These are phyloP conservation scores for Fusarium palustre DNA, from an alignment of 2,329 filamentous ascomycete species.

Conservation along the genomic window DNA sequence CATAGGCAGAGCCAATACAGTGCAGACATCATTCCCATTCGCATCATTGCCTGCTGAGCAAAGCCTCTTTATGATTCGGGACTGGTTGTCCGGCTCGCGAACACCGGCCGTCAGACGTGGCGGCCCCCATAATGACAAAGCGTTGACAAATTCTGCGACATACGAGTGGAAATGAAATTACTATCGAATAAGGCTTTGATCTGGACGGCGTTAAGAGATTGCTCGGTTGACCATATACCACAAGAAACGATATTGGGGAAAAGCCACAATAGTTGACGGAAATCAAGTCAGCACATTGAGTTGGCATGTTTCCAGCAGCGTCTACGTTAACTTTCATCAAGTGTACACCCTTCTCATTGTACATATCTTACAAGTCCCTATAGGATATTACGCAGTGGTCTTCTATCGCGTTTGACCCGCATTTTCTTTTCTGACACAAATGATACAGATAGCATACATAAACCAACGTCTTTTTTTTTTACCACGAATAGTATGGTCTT, in stretches of 20 bases:
- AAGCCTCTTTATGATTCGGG: conserved; percentile 10
- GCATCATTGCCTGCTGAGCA: conserved; percentile 1
- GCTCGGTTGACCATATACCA: conserved; percentile 18
- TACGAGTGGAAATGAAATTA: conserved; percentile 4
- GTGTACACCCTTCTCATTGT: conserved; percentile 50
- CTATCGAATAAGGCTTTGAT: conserved; percentile 3
- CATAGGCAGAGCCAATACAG: conserved; percentile 23
- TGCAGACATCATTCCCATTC: conserved; percentile 15
- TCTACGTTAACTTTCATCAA: conserved; percentile 31
- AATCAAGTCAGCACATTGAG: neutral
- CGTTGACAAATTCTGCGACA: neutral
- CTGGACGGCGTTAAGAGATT: conserved; percentile 14
- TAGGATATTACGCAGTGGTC: conserved; percentile 37
- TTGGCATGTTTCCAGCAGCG: neutral
- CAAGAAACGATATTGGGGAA: neutral
- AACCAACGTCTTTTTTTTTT: conserved; percentile 47
- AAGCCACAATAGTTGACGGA: neutral
- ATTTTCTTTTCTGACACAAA: conserved; percentile 12
- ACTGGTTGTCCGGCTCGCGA: neutral
- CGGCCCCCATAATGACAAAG: neutral
- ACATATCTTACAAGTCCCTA: conserved; percentile 53
- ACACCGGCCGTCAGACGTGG: neutral
- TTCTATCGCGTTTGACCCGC: conserved; percentile 7
- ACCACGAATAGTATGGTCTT: conserved; percentile 94
- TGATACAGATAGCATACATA: neutral